phyloP scores from a whole-genome alignment of 805 yeast genomes.

The Lachancea fermentati region DNA sequence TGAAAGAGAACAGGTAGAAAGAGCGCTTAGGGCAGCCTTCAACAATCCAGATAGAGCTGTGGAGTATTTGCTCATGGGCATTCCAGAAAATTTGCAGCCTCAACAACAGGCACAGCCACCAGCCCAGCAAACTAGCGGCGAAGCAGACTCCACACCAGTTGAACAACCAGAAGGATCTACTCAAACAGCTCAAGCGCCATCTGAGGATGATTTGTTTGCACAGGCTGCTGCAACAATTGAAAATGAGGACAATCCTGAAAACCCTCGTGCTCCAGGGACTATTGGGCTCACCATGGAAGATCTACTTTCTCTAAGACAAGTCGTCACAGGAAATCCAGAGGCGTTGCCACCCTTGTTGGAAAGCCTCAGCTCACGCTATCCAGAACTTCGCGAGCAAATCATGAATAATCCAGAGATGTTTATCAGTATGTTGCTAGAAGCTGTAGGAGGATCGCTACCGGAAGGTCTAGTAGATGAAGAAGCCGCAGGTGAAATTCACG shows the following conservation, averaged over 20 bases:
- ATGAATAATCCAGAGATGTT: conserved; percentile 88
- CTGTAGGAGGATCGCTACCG: conserved; percentile 47
- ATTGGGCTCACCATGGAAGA: conserved; percentile 43
- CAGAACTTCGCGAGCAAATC: conserved; percentile 75
- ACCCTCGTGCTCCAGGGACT: conserved; percentile 33
- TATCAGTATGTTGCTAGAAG: conserved; percentile 63
- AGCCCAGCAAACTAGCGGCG: conserved; percentile 4
- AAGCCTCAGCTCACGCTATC: conserved; percentile 74
- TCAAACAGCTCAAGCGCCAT: conserved; percentile 25
- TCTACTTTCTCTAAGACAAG: conserved; percentile 60
- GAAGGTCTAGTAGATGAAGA: conserved; percentile 38
- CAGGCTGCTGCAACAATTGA: conserved; percentile 36
- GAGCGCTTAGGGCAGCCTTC: conserved; percentile 90
- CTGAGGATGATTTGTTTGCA: conserved; percentile 37
- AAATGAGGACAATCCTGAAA: conserved; percentile 18
- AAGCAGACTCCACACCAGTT: conserved; percentile 21
- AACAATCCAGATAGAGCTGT: conserved; percentile 98
- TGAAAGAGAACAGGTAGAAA: conserved; percentile 78
- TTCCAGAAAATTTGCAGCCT: conserved; percentile 57
- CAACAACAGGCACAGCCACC: conserved; percentile 33
- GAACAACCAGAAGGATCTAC: conserved; percentile 13
- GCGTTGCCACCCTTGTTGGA: conserved; percentile 78
- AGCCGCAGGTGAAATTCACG: conserved; percentile 30
- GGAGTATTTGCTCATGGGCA: conserved; percentile 85
- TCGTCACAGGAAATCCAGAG: conserved; percentile 82